A percentile compares a stretch with the other conserved stretches of the same genome.
Evolutionary conservation across 2,329 filamentous ascomycete genomes (phyloP).

Genomic region (Aspergillus sp.): DNA sequence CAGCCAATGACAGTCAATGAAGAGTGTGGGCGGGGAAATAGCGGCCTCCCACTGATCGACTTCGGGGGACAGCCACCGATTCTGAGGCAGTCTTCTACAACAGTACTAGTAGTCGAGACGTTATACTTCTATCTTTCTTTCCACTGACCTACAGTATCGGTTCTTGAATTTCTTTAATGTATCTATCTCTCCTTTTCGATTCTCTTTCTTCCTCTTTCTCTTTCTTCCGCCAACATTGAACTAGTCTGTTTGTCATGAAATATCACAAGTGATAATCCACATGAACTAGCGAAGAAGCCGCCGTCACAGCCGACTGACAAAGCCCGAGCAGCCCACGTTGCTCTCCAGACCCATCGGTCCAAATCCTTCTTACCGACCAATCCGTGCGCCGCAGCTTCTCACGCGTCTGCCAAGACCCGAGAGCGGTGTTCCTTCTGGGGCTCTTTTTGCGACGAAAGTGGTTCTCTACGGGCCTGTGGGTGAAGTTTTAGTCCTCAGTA

Average conservation of each 20-base stretch:
- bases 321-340: constrained; percentile 7
- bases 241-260: background rate
- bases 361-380: constrained; percentile 8
- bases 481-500: too few relatives aligned
- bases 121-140: too few relatives aligned
- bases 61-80: background rate
- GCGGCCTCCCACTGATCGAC: constrained; percentile 4
- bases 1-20: constrained; percentile 5
- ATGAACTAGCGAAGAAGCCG: background rate
- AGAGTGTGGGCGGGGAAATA: constrained; percentile 2
- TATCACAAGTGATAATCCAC: background rate
- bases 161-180: too few relatives aligned
- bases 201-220: too few relatives aligned
- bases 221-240: background rate
- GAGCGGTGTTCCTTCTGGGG: background rate
- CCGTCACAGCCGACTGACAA: constrained; percentile 1
- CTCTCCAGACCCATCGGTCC: constrained; percentile 9
- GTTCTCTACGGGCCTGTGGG: background rate
- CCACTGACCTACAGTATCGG: too few relatives aligned
- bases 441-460: background rate
- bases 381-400: constrained; percentile 7
- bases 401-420: constrained; percentile 4
- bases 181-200: too few relatives aligned
- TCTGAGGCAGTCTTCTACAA: background rate
- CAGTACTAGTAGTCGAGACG: too few relatives aligned